Conservation (phyloP, 2,329 filamentous ascomycete genomes). For the Botrytis hyacinthi region DNA sequence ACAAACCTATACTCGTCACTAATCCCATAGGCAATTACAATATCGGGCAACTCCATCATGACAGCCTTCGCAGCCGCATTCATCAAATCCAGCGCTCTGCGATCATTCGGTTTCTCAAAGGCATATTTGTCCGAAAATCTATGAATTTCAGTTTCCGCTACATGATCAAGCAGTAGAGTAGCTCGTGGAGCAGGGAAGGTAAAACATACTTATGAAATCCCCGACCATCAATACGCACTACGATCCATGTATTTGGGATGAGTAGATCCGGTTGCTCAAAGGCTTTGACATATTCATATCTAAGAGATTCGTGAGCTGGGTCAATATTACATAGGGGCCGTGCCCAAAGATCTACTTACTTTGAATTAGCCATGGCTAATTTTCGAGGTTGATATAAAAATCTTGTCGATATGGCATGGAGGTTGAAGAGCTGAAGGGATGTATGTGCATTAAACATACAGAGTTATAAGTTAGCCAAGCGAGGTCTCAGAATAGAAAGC, state of each 20-base stretch:
- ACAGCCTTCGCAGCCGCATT: conserved; percentile 86
- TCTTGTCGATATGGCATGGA: background rate
- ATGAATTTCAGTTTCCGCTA: conserved; percentile 9
- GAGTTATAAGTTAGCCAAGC: conserved; percentile 14
- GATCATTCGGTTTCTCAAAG: conserved; percentile 92
- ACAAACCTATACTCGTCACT: conserved; percentile 85
- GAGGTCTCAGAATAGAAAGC: conserved; percentile 11
- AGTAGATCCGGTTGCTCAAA: conserved; percentile 83
- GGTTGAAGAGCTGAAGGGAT: background rate
- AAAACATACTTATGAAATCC: conserved; percentile 82
- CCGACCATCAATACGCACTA: conserved; percentile 88
- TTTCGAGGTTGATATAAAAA: background rate
- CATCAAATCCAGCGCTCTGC: conserved; percentile 85
- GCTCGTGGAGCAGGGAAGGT: background rate
- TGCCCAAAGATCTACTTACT: conserved; percentile 22
- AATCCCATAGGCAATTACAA: conserved; percentile 85
- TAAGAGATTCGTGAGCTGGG: conserved; percentile 40
- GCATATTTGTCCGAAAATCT: conserved; percentile 80
- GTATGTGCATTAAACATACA: background rate
- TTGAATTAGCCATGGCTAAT: conserved; percentile 35
- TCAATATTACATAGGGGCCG: background rate
- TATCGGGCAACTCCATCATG: conserved; percentile 77
- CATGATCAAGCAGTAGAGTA: background rate
- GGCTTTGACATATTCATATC: conserved; percentile 88
- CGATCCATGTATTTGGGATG: conserved; percentile 91